Percentiles rank a stretch among this genome's conserved stretches.
Conservation (phyloP, 495 filamentous ascomycete genomes). For the Terfezia boudieri region DNA sequence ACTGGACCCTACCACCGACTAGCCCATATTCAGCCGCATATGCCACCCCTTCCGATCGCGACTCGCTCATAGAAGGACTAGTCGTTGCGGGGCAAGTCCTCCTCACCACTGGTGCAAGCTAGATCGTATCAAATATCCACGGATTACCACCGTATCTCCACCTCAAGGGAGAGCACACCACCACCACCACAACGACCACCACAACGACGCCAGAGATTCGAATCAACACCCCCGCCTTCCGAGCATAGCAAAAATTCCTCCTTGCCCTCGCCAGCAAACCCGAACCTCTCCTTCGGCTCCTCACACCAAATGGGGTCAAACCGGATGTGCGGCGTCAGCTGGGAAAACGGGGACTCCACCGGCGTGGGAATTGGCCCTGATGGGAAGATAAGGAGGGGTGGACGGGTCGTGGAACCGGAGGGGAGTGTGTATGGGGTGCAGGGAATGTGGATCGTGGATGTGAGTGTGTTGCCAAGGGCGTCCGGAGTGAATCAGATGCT, state of each 20-base stretch:
- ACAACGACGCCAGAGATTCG: background rate
- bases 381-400: constrained; percentile 1
- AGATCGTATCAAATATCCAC: background rate
- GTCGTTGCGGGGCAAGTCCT: background rate
- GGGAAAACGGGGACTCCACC: background rate
- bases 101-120: background rate
- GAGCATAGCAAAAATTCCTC: background rate
- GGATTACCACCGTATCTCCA: background rate
- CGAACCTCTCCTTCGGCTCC: background rate
- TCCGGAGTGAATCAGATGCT: constrained; percentile 91
- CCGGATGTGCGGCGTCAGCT: background rate
- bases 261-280: background rate
- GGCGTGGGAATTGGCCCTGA: background rate
- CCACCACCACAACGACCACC: background rate
- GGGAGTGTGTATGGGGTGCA: constrained; percentile 59
- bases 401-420: constrained; percentile 45
- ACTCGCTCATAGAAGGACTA: background rate
- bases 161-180: background rate
- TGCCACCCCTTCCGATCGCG: background rate
- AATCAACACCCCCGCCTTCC: background rate
- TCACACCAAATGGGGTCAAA: background rate
- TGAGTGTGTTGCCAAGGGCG: constrained; percentile 72
- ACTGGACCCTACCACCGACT: constrained; percentile 44
- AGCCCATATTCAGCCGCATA: constrained; percentile 42
- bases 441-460: constrained; percentile 59